Evolutionary conservation across 139 green algal species (phyloP).

Genomic region (Dunaliella primolecta): DNA sequence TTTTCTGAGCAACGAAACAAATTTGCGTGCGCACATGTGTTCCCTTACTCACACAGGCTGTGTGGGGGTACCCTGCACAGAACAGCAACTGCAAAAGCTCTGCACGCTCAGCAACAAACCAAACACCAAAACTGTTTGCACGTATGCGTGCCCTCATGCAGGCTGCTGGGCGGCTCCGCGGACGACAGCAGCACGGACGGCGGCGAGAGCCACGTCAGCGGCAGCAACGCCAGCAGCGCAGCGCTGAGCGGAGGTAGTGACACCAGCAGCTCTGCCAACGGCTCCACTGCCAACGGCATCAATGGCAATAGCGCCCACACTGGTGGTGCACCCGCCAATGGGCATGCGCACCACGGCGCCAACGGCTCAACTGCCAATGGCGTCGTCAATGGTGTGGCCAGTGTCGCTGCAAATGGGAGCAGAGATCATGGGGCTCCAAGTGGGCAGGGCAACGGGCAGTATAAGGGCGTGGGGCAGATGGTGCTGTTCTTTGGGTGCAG

Average conservation of each 20-base stretch:
- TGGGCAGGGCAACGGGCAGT: background rate
- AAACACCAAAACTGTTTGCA: too few relatives aligned
- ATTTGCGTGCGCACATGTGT: too few relatives aligned
- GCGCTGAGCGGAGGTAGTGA: background rate
- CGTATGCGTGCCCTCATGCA: background rate
- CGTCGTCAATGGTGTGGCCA: background rate
- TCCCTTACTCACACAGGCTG: too few relatives aligned
- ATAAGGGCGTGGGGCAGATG: constrained; percentile 28
- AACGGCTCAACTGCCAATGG: background rate
- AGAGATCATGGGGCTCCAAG: background rate
- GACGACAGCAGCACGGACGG: constrained; percentile 1
- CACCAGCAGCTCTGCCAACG: background rate
- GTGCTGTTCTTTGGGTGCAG: constrained; percentile 89
- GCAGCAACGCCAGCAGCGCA: background rate
- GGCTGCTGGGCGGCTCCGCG: background rate
- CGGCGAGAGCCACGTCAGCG: background rate
- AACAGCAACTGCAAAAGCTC: too few relatives aligned
- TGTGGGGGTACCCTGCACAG: too few relatives aligned
- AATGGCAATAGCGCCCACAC: too few relatives aligned
- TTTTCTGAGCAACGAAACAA: too few relatives aligned
- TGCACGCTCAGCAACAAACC: too few relatives aligned
- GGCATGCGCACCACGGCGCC: background rate
- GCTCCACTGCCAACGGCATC: background rate
- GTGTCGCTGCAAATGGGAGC: too few relatives aligned
- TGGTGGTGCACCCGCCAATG: too few relatives aligned